Base-by-base conservation (phyloP, 768 basidiomycete genomes). In the Panaeolus papilionaceus region DNA sequence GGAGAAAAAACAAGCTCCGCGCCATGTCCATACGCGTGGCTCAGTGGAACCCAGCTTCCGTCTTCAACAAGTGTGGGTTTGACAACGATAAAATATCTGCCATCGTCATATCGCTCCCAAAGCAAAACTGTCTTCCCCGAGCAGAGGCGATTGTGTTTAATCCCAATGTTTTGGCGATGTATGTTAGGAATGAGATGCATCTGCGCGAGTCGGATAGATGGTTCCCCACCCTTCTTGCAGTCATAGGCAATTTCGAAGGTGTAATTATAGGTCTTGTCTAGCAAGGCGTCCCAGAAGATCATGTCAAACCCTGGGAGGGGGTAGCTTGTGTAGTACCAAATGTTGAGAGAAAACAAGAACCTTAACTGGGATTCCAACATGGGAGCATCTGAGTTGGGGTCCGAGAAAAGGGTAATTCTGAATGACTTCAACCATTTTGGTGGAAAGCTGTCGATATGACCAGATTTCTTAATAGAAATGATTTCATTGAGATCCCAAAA, bases 61-160 rank as follows among this genome's bases (percentile, higher is more conserved):
- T 16, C 14, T 23, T 49, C 47, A 6, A 58, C 14, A 2, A 37
- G 33, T 4, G 54, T 58, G 4, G 54, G 54, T n/a, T 58, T 58
- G 33, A 58, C 54, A 14, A 58, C 1, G 12, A 28, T 28, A 33
- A 58, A 58, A 26, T 37, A 4, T 37, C 28, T 16, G 14, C 12
- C 26, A 33, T 58, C 54, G 1, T 2, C 26, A 16, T 14, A 58
- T 14, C 54, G 37, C 5, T 58, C 54, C 54, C 54, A 58, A 9
- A 58, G 9, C 14, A 58, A 37, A 58, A 58, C 16, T 11, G 28
- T 37, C 28, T 37, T 10, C 14, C 54, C 54, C 1, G 26, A 26
- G 33, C 54, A 58, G 54, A 58, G 28, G 3, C 54, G 26, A 16
- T 58, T 58, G 16, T 58, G 54, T 16, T 58, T 58, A 16, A 58